These are phyloP conservation scores for Fusarium sarcochroum DNA, from an alignment of 2,329 filamentous ascomycete species.

Conservation along the genomic window DNA sequence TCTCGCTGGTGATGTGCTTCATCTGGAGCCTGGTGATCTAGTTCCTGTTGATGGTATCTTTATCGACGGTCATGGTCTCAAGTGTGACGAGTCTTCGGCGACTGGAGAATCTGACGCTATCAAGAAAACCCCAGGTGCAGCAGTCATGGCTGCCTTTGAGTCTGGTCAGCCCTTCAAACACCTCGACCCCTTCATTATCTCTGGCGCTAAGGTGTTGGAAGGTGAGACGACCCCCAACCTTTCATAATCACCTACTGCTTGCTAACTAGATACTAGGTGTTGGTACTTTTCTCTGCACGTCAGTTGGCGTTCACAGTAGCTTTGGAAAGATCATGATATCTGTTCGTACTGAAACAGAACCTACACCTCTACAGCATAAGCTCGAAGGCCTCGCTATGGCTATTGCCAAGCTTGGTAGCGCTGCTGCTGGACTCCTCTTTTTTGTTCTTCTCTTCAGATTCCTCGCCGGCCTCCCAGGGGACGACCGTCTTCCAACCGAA, in stretches of 20 bases:
- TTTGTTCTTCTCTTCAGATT: conserved; percentile 89
- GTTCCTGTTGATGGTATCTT: not conserved
- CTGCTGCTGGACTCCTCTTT: conserved; percentile 83
- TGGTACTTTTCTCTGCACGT: conserved; percentile 80
- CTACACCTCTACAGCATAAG: conserved; percentile 83
- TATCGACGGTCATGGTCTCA: not conserved
- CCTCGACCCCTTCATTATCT: conserved; percentile 87
- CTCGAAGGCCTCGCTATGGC: conserved; percentile 81
- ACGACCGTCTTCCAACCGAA: conserved; percentile 68
- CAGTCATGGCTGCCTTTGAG: conserved; percentile 79
- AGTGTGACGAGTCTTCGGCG: conserved; percentile 53
- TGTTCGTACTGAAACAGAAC: conserved; percentile 78
- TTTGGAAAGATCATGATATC: conserved; percentile 82
- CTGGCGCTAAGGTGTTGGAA: conserved; percentile 82
- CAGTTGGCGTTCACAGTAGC: conserved; percentile 79
- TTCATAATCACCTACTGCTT: no score
- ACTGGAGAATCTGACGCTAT: conserved; percentile 83
- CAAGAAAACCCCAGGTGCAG: conserved; percentile 75
- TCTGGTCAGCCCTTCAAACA: conserved; percentile 76
- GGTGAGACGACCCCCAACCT: conserved; percentile 75
- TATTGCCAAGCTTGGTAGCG: conserved; percentile 83
- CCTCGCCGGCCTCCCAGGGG: conserved; percentile 73
- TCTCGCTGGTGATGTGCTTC: not conserved
- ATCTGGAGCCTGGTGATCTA: not conserved
- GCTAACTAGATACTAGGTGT: no score